These are phyloP conservation scores for Flammula alnicola DNA, from an alignment of 1,284 basidiomycete genomes.

Conservation along the genomic window DNA sequence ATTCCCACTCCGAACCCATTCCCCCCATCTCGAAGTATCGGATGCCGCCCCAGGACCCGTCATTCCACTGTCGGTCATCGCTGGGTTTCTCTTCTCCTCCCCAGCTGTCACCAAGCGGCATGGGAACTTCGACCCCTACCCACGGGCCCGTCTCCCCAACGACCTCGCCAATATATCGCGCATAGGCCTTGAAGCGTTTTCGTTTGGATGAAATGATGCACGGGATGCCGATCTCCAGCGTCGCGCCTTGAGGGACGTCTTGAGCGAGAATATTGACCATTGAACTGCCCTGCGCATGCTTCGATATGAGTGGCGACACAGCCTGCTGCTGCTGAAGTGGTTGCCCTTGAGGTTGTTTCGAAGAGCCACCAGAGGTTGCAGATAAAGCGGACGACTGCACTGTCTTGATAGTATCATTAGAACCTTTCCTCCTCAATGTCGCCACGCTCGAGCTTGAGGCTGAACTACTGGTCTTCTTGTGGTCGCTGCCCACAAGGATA, in stretches of 20 bases:
- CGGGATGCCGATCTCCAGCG: constrained; percentile 86
- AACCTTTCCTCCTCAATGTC: constrained; percentile 47
- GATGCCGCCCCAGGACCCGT: constrained; percentile 79
- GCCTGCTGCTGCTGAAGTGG: constrained; percentile 6
- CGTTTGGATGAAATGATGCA: constrained; percentile 88
- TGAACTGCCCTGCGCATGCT: background rate
- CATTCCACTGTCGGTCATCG: constrained; percentile 73
- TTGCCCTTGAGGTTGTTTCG: background rate
- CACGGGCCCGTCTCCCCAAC: constrained; percentile 81
- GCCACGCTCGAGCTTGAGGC: constrained; percentile 44
- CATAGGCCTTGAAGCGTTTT: constrained; percentile 84
- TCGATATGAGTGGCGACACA: background rate
- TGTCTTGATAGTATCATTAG: constrained; percentile 50
- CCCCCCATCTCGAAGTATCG: constrained; percentile 78
- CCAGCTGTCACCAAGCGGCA: constrained; percentile 53
- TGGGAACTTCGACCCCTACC: constrained; percentile 91
- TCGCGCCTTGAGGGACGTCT: constrained; percentile 60
- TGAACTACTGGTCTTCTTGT: constrained; percentile 48
- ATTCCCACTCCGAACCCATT: constrained; percentile 60
- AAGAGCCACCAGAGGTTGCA: background rate
- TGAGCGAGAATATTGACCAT: constrained; percentile 20
- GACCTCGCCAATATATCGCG: constrained; percentile 87
- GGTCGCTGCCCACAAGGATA: constrained; percentile 28
- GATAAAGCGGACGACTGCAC: constrained; percentile 23
- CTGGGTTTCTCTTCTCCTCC: constrained; percentile 38